Evolutionary conservation across 2,329 filamentous ascomycete genomes (phyloP), one percentile per base, ranked within the genome.

Genomic region (Zymoseptoria tritici): DNA sequence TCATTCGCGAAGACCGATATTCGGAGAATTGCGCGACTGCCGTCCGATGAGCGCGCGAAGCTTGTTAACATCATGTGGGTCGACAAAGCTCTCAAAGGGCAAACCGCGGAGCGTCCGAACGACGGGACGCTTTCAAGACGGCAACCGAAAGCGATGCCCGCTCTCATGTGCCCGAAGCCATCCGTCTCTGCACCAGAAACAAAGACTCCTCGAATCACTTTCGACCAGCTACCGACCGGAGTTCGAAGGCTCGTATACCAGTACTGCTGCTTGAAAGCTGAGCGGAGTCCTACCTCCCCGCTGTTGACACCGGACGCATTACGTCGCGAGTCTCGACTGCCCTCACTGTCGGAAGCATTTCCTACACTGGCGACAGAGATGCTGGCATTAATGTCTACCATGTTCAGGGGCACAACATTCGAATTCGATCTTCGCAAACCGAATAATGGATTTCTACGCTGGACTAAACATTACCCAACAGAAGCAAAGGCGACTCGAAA

Each of bases 351-450:
- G 9, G 11, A 42, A 13, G 36, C 11, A 42, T 42, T 42, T 7
- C 36, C 36, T 42, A 5, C 36, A 42, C 36, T 42, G 36, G 36
- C 36, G 36, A 42, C 36, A 42, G 36, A 42, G 16, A 16, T 42
- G 11, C 36, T 42, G 16, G 36, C 51, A 26, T 16, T 57, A 55
- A 52, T 60, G 9, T 52, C 55, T 4, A 57, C 49, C 13, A 60
- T 62, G 49, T 63, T 62, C 60, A 49, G 55, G 20, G 56, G 62
- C 6, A 58, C 62, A 19, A 60, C 55, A 4, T 65, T 62, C 49
- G 58, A 60, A 26, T 65, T 65, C 36, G 64, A 65, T 29, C 50
- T 65, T 26, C 58, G 62, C 29, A 52, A 56, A 21, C 54, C 59
- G 3, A 24, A 46, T 19, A 42, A 54, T 7, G 26, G 49, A 4